A percentile compares a stretch with the other conserved stretches of the same genome.
Evolutionary conservation across 805 yeast genomes (phyloP).

Genomic region (Kockiozyma suomiensis): DNA sequence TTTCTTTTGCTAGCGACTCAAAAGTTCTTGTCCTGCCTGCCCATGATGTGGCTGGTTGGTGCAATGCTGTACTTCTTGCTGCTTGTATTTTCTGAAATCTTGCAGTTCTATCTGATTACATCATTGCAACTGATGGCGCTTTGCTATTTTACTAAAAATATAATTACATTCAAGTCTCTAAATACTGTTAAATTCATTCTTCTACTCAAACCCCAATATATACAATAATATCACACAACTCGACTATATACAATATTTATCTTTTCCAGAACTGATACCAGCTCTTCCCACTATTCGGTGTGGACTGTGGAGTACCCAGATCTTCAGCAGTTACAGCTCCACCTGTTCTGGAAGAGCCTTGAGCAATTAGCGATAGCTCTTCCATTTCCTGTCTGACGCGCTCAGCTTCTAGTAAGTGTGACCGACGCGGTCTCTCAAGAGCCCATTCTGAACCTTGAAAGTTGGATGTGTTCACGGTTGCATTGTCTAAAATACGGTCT

Average conservation of each 20-base stretch:
- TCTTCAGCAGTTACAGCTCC: conserved; percentile 37
- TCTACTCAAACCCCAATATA: not conserved
- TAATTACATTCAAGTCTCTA: not conserved
- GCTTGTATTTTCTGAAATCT: no score
- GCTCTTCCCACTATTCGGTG: not conserved
- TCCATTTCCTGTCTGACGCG: conserved; percentile 68
- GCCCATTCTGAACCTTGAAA: conserved; percentile 48
- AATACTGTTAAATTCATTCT: not conserved
- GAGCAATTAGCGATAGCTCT: conserved; percentile 52
- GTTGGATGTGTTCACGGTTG: conserved; percentile 42
- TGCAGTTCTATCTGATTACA: no score
- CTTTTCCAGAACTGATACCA: conserved; percentile 28
- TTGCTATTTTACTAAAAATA: not conserved
- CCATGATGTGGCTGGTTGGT: not conserved
- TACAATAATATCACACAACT: not conserved
- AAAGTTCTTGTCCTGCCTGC: not conserved
- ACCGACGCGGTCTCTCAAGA: conserved; percentile 67
- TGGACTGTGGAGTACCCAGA: not conserved
- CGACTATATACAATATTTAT: not conserved
- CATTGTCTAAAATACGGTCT: conserved; percentile 42
- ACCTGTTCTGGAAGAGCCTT: not conserved
- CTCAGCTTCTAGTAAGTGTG: conserved; percentile 76
- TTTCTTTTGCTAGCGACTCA: not conserved
- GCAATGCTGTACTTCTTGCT: no score
- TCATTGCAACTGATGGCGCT: no score